A percentile compares a stretch with the other conserved stretches of the same genome.
phyloP scores from a whole-genome alignment of 495 filamentous ascomycete species.

The Penicillium macrosclerotiorum region DNA sequence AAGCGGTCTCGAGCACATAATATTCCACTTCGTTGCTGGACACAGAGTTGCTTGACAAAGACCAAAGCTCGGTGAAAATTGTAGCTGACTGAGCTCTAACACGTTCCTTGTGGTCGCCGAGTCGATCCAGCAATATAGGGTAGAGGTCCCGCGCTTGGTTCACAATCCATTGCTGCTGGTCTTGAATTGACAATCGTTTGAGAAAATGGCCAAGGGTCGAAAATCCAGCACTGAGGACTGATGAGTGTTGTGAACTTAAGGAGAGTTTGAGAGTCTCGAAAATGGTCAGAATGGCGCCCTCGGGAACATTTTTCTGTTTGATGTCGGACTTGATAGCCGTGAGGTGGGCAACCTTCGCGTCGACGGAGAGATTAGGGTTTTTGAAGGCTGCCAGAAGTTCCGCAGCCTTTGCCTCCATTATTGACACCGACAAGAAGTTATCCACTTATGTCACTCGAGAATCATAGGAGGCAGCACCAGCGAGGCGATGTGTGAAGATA shows the following conservation, averaged over 20 bases:
- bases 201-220: conserved; percentile 82
- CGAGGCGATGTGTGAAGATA: no score
- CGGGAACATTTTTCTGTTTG: conserved; percentile 83
- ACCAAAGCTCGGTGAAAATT: conserved; percentile 69
- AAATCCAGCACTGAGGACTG: conserved; percentile 71
- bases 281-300: conserved; percentile 63
- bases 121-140: conserved; percentile 74
- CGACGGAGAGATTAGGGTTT: conserved; percentile 62
- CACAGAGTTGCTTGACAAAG: conserved; percentile 51
- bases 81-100: conserved; percentile 67
- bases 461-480: conserved; percentile 16
- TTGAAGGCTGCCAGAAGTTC: conserved; percentile 66
- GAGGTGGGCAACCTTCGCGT: conserved; percentile 68
- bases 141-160: conserved; percentile 62
- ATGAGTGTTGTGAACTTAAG: conserved; percentile 66
- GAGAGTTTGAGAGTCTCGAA: conserved; percentile 71
- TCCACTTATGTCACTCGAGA: conserved; percentile 9
- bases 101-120: conserved; percentile 87
- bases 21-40: conserved; percentile 72
- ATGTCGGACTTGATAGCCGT: conserved; percentile 78
- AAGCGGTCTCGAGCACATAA: conserved; percentile 70
- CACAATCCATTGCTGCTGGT: conserved; percentile 64
- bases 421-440: conserved; percentile 11
- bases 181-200: conserved; percentile 79
- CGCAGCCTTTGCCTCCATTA: conserved; percentile 45